These are phyloP conservation scores for Trichoderma citrinoviride DNA, from an alignment of 2,329 filamentous ascomycete species.

Conservation along the genomic window DNA sequence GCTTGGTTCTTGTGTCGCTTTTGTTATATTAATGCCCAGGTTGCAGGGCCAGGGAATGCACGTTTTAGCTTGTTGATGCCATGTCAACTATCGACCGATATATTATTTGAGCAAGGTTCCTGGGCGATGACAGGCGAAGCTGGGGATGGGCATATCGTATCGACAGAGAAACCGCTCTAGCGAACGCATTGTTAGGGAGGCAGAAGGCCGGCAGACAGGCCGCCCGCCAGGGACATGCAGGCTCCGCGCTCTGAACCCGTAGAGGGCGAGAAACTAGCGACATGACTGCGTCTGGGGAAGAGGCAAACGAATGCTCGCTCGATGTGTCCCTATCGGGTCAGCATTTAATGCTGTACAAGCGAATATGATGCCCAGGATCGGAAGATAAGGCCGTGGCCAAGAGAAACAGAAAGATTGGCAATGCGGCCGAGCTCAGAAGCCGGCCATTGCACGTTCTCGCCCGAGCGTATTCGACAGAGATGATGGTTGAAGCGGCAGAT, in stretches of 20 bases:
- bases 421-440: neutral
- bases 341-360: neutral
- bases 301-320: neutral
- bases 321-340: neutral
- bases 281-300: conserved; percentile 12
- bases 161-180: neutral
- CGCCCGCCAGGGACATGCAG: neutral
- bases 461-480: too few relatives aligned
- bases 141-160: neutral
- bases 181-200: neutral
- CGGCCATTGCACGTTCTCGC: neutral
- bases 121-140: neutral
- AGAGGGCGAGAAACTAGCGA: neutral
- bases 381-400: neutral
- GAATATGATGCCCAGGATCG: neutral
- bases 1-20: neutral
- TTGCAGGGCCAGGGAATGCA: too few relatives aligned
- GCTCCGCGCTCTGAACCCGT: neutral
- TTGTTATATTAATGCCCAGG: neutral
- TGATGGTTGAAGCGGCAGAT: neutral
- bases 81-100: too few relatives aligned
- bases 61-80: too few relatives aligned
- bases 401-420: neutral
- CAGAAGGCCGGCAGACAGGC: neutral
- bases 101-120: too few relatives aligned